Evolutionary conservation across 176 grass and related monocot species (phyloP).

Genomic region (Elymus sibiricus): DNA sequence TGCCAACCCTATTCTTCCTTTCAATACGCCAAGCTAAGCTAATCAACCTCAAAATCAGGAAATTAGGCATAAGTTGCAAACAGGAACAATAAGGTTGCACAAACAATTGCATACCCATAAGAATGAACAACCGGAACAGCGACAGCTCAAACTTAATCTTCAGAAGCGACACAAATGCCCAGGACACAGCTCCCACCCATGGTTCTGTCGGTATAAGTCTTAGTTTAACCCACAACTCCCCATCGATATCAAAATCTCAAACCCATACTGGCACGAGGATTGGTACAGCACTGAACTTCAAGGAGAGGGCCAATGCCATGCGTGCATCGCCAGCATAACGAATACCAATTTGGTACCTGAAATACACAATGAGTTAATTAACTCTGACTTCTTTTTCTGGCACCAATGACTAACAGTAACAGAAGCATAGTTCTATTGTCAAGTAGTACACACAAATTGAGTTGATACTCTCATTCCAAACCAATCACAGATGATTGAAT

Average conservation of each 20-base stretch:
- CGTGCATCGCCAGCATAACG: slow-evolving; percentile 89
- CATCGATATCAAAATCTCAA: slow-evolving; percentile 93
- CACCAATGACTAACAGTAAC: not conserved
- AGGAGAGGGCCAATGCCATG: slow-evolving; percentile 76
- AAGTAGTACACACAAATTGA: too few species aligned
- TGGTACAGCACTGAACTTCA: slow-evolving; percentile 72
- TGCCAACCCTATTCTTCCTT: too few species aligned
- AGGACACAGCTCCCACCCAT: slow-evolving; percentile 89
- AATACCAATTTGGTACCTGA: slow-evolving; percentile 97
- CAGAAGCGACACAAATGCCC: slow-evolving; percentile 95
- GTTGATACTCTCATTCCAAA: too few species aligned
- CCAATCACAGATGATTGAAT: not conserved
- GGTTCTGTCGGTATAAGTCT: slow-evolving; percentile 87
- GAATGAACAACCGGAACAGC: slow-evolving; percentile 73
- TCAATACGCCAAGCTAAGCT: too few species aligned
- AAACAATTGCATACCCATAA: slow-evolving; percentile 62
- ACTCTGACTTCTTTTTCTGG: not conserved
- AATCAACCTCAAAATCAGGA: too few species aligned
- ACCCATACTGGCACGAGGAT: slow-evolving; percentile 75
- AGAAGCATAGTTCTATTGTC: not conserved
- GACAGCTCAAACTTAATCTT: slow-evolving; percentile 89
- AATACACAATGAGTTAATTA: not conserved
- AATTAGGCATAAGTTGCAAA: too few species aligned
- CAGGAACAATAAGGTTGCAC: not conserved
- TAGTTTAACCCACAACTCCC: slow-evolving; percentile 94